phyloP scores from a whole-genome alignment of 768 basidiomycete genomes.

The Leccinum incarnatum region DNA sequence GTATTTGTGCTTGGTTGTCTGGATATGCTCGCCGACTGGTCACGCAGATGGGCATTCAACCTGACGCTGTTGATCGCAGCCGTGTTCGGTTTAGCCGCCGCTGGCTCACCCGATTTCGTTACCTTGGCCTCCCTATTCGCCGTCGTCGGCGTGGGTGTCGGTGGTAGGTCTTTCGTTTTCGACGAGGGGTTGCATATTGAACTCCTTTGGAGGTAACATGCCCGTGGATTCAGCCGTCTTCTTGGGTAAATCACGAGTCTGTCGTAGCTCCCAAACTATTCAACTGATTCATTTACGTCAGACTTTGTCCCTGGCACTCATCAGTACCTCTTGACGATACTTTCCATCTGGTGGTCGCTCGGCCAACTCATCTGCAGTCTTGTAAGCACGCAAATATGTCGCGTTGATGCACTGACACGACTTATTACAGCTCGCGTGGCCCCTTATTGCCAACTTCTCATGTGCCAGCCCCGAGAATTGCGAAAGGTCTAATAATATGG shows the following conservation, averaged over 20 bases:
- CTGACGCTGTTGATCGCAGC: conserved; percentile 52
- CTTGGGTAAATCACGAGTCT: conserved; percentile 33
- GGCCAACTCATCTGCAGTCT: conserved; percentile 53
- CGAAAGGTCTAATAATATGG: conserved; percentile 51
- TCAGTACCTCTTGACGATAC: conserved; percentile 56
- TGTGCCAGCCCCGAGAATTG: conserved; percentile 39
- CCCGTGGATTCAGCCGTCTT: conserved; percentile 57
- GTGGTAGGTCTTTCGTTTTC: conserved; percentile 30
- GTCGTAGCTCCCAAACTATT: background rate
- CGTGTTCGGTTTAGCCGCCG: conserved; percentile 51
- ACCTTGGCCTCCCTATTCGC: conserved; percentile 48
- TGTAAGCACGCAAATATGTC: conserved; percentile 24
- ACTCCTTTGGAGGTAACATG: conserved; percentile 41
- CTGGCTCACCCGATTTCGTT: conserved; percentile 44
- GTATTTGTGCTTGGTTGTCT: conserved; percentile 4
- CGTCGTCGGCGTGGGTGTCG: conserved; percentile 46
- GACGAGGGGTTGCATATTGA: background rate
- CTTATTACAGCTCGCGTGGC: conserved; percentile 57
- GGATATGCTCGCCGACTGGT: background rate
- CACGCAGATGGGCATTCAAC: conserved; percentile 48
- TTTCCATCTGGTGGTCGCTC: conserved; percentile 59
- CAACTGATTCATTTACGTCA: conserved; percentile 16
- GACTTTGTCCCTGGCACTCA: conserved; percentile 53
- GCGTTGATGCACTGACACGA: background rate
- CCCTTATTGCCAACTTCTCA: conserved; percentile 53